Conservation (phyloP, 148 eudicot species). For the Amaranthus cruentus region DNA sequence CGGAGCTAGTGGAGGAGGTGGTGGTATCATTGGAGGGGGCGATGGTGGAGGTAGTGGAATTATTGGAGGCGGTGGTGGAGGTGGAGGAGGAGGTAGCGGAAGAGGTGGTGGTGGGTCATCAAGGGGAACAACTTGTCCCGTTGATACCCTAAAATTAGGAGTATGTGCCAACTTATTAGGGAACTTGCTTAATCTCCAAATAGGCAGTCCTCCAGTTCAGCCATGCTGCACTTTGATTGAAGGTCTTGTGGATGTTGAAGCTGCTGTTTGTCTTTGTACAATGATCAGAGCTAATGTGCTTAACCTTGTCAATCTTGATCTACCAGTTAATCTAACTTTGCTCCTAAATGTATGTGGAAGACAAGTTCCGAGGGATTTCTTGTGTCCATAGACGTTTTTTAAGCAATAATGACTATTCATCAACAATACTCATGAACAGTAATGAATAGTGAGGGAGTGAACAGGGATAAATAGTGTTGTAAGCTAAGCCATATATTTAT, state of each 20-base stretch:
- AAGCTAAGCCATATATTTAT: conserved; percentile 6
- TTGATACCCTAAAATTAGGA: conserved; percentile 45
- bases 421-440: no score
- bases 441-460: no score
- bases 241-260: conserved; percentile 55
- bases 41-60: no score
- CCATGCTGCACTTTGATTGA: conserved; percentile 52
- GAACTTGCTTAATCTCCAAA: conserved; percentile 22
- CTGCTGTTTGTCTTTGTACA: conserved; percentile 68
- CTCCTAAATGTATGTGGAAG: conserved; percentile 50
- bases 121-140: conserved; percentile 35
- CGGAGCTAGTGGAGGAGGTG: no score
- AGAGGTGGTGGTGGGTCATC: not conserved
- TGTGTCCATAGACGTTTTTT: conserved; percentile 20
- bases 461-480: no score
- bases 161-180: conserved; percentile 43
- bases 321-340: conserved; percentile 47
- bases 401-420: no score
- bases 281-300: conserved; percentile 44
- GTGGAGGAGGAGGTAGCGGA: not conserved
- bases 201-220: conserved; percentile 36
- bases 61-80: no score
- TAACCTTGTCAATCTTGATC: conserved; percentile 40
- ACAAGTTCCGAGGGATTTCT: conserved; percentile 40
- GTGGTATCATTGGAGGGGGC: no score